Evolutionary conservation across 2,329 filamentous ascomycete genomes (phyloP), one percentile per base, ranked within the genome.

Genomic region (Hymenoscyphus salicellus): DNA sequence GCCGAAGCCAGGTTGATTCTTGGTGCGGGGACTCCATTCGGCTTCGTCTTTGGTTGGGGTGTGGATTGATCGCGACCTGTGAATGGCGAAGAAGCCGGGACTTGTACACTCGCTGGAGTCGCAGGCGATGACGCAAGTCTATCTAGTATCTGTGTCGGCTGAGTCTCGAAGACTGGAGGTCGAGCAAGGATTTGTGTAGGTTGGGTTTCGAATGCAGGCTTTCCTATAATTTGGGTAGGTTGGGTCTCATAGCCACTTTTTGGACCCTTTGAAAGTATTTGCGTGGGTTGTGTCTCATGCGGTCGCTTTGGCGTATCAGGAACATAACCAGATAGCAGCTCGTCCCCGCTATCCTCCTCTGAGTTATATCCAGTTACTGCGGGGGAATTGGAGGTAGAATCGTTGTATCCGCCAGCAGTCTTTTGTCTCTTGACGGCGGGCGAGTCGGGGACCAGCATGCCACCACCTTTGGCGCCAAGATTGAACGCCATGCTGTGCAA

Each of bases 1-100:
- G 86, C 78, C 67, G 81, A 87, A 26, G 83, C 85, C 55, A 89
- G 73, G 36, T 81, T 63, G 20, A 23, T 52, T 46, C 57, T 58
- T 17, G 56, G 55, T 5, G 52, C 32, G 28, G 61, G 56, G 30
- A 80, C 61, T 33, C 68, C 71, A 20, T 66, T 70, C 46, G 20
- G 46, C 46, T 52, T 52, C 20, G n/a, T 20, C 11, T 43, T 36
- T 43, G 73, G 63, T 32, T 60, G 72, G 71, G 62, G 38, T 16
- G 41, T 61, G 16, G 62, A 58, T n/a, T 64, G 57, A 59, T 70
- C 65, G 58, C 62, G 63, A 5, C 63, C 68, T 14, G 63, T 64
- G 41, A 75, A 72, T 1, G 93, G 93, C 0, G 94, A 97, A 2
- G 93, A 97, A n/a, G 92, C 91, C 33, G 89, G 88, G 2, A 97